Evolutionary conservation across 73 alveolate genomes (phyloP).

Genomic region (Paramecium octaurelia): DNA sequence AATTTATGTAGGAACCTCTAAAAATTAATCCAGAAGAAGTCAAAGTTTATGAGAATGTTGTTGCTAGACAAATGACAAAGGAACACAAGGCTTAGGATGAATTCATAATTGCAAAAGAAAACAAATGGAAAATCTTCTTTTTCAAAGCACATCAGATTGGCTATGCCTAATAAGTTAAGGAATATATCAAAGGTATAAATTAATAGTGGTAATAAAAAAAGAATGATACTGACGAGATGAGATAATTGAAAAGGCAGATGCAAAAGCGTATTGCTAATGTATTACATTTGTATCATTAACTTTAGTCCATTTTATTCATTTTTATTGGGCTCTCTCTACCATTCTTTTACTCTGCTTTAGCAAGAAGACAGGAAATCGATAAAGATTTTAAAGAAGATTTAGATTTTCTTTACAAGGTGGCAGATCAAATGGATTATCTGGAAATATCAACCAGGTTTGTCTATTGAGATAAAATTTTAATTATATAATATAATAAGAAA

Average conservation of each 20-base stretch:
- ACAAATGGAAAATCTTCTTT: background rate
- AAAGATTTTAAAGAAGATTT: slow-evolving; percentile 2
- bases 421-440: background rate
- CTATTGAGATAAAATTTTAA: background rate
- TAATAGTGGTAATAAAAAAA: background rate
- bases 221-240: background rate
- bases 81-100: slow-evolving; percentile 15
- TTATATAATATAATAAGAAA: background rate
- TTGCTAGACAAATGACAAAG: background rate
- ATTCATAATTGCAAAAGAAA: background rate
- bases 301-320: background rate
- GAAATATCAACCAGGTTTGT: slow-evolving; percentile 28
- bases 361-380: slow-evolving; percentile 28
- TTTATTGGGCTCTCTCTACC: background rate
- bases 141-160: background rate
- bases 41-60: background rate
- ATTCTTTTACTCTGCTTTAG: background rate
- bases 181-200: slow-evolving; percentile 8
- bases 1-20: slow-evolving; percentile 19
- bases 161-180: background rate
- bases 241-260: background rate
- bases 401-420: background rate
- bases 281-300: background rate
- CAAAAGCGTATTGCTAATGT: slow-evolving; percentile 1
- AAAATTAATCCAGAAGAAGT: slow-evolving; percentile 24